phyloP scores from a whole-genome alignment of 2,329 filamentous ascomycete species.

The Talaromyces sp. region DNA sequence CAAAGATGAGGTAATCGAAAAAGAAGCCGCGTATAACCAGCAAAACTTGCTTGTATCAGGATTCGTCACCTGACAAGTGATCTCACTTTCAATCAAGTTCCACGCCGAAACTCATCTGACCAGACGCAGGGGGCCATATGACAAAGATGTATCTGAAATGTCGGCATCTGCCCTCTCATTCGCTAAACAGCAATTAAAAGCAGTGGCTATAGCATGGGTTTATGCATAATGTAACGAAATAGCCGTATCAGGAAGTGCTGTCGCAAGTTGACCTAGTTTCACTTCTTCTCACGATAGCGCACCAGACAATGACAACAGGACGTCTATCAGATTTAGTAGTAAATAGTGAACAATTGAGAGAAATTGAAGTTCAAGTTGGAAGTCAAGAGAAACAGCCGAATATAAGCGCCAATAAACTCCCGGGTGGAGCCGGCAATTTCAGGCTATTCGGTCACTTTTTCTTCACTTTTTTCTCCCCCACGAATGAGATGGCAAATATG shows the following conservation, averaged over 20 bases:
- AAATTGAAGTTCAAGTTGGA: not conserved
- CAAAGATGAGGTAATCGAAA: not conserved
- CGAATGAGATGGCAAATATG: not conserved
- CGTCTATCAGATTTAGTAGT: not conserved
- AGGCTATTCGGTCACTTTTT: not conserved
- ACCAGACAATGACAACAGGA: not conserved
- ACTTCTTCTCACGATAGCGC: not conserved
- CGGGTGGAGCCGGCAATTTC: slow-evolving; percentile 7
- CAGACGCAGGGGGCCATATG: not conserved
- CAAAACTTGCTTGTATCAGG: not conserved
- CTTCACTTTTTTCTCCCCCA: not conserved
- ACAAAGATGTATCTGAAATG: not conserved
- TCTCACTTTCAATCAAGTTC: not conserved
- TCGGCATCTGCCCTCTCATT: not conserved
- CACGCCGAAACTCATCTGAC: not conserved
- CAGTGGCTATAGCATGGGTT: not conserved
- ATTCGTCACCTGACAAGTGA: not conserved
- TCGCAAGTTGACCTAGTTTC: not conserved
- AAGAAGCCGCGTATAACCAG: not conserved
- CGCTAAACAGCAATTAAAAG: not conserved
- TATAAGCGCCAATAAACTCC: slow-evolving; percentile 12
- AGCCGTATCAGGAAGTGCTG: not conserved
- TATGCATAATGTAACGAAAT: not conserved
- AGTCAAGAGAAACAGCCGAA: not conserved
- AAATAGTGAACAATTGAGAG: not conserved